A percentile compares a stretch with the other conserved stretches of the same genome.
phyloP scores from a whole-genome alignment of 2,329 filamentous ascomycete genomes.

The Pezicula neosporulosa region DNA sequence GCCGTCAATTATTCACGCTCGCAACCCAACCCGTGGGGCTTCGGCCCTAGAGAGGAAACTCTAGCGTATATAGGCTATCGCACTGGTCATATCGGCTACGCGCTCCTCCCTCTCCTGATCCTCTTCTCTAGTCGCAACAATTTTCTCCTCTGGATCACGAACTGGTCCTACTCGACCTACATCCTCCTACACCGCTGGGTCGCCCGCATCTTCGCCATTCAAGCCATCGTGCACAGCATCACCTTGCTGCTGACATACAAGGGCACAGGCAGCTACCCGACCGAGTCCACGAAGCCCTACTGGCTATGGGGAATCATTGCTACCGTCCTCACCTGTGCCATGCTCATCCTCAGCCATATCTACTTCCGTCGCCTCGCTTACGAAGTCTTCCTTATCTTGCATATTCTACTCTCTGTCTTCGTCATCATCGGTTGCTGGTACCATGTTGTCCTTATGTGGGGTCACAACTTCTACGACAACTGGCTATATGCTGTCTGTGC shows the following conservation, averaged over 20 bases:
- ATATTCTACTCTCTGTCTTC: slow-evolving; percentile 11
- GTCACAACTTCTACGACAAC: slow-evolving; percentile 36
- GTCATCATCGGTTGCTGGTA: slow-evolving; percentile 12
- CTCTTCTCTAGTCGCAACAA: slow-evolving; percentile 26
- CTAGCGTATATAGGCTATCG: too few species aligned
- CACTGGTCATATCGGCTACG: too few species aligned
- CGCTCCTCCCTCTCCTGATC: too few species aligned
- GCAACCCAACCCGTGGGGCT: too few species aligned
- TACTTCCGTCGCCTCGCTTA: slow-evolving; percentile 31
- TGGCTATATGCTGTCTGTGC: slow-evolving; percentile 42
- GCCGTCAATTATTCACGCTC: too few species aligned
- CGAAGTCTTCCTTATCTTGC: slow-evolving; percentile 10
- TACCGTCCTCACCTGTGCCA: slow-evolving; percentile 25
- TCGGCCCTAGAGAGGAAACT: too few species aligned
- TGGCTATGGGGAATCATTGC: slow-evolving; percentile 43
- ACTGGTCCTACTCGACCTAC: slow-evolving; percentile 46
- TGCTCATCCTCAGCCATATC: slow-evolving; percentile 31
- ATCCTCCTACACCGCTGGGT: slow-evolving; percentile 47
- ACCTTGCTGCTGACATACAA: slow-evolving; percentile 34
- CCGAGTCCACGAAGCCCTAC: slow-evolving; percentile 28
- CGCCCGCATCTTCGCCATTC: slow-evolving; percentile 39
- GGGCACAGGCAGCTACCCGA: slow-evolving; percentile 22
- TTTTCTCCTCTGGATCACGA: slow-evolving; percentile 33
- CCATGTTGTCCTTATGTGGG: slow-evolving; percentile 35
- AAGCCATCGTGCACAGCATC: slow-evolving; percentile 44